These are phyloP conservation scores for Pezicula neosporulosa DNA, from an alignment of 2,329 filamentous ascomycete genomes.

Conservation along the genomic window DNA sequence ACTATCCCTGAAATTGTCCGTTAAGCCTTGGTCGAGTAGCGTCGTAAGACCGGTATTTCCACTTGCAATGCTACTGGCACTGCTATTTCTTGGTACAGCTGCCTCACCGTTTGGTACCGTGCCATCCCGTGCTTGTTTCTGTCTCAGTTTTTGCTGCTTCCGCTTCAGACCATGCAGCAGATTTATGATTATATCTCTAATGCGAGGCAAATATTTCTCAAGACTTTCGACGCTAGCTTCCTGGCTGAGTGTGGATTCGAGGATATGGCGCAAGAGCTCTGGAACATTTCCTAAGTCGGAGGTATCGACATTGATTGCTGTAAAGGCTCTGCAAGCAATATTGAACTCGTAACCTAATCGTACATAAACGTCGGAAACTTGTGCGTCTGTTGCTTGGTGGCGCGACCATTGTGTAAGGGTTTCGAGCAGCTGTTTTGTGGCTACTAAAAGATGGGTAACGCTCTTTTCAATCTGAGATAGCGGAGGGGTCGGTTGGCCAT, in stretches of 20 bases:
- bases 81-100: slow-evolving; percentile 40
- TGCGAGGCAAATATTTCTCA: slow-evolving; percentile 88
- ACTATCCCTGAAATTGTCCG: slow-evolving; percentile 21
- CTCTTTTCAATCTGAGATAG: slow-evolving; percentile 98
- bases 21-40: slow-evolving; percentile 53
- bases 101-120: slow-evolving; percentile 16
- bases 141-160: slow-evolving; percentile 85
- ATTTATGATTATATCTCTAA: slow-evolving; percentile 98
- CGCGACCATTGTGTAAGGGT: slow-evolving; percentile 98
- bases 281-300: slow-evolving; percentile 92
- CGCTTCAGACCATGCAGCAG: slow-evolving; percentile 92
- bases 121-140: slow-evolving; percentile 54
- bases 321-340: slow-evolving; percentile 95
- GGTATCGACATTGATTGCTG: slow-evolving; percentile 94
- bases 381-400: slow-evolving; percentile 83
- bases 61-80: slow-evolving; percentile 56
- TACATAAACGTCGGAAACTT: slow-evolving; percentile 98
- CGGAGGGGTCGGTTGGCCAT: slow-evolving; percentile 20
- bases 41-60: slow-evolving; percentile 54
- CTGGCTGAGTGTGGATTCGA: slow-evolving; percentile 94
- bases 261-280: slow-evolving; percentile 81
- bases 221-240: slow-evolving; percentile 92
- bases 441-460: slow-evolving; percentile 94
- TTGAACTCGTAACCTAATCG: slow-evolving; percentile 98
- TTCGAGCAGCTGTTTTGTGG: slow-evolving; percentile 95